Percentiles rank a stretch among this genome's conserved stretches.
These are phyloP conservation scores for Geotrichum phurueaensis DNA, from an alignment of 1,139 yeast species.

Conservation along the genomic window DNA sequence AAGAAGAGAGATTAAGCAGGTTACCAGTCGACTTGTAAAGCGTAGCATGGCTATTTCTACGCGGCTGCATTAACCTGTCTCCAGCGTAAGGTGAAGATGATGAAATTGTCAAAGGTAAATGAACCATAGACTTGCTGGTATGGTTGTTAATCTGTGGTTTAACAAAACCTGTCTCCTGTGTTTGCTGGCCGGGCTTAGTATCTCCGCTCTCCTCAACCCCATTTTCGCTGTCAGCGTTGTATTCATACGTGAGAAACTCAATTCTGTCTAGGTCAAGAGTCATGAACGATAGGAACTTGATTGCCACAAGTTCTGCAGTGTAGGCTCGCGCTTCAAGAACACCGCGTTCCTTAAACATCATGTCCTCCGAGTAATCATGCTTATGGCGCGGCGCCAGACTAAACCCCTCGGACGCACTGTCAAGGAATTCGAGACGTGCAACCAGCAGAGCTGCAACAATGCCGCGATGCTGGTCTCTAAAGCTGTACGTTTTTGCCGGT, in stretches of 20 bases:
- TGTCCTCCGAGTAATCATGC: slow-evolving; percentile 21
- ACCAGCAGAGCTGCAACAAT: slow-evolving; percentile 31
- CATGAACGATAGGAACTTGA: slow-evolving; percentile 27
- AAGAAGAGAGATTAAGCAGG: not conserved
- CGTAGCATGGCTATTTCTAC: not conserved
- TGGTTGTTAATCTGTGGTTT: not conserved
- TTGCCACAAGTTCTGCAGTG: slow-evolving; percentile 32
- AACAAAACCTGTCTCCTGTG: not conserved
- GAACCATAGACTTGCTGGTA: not conserved
- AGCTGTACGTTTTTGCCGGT: slow-evolving; percentile 8
- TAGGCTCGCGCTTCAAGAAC: slow-evolving; percentile 30
- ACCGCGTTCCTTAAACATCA: slow-evolving; percentile 23
- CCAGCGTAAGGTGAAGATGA: not conserved
- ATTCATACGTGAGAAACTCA: slow-evolving; percentile 29
- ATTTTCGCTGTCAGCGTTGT: slow-evolving; percentile 3
- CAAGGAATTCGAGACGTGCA: slow-evolving; percentile 28
- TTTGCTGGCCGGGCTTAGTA: not conserved
- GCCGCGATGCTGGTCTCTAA: slow-evolving; percentile 28
- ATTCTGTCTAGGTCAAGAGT: slow-evolving; percentile 27
- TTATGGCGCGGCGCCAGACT: not conserved
- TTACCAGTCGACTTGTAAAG: not conserved
- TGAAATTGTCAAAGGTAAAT: not conserved
- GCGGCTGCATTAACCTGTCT: not conserved
- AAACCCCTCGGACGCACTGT: slow-evolving; percentile 23
- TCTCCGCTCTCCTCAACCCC: not conserved